A percentile compares a stretch with the other conserved stretches of the same genome.
Evolutionary conservation across 306 rosid genomes (phyloP).

Genomic region (Trichosanthes truncata): DNA sequence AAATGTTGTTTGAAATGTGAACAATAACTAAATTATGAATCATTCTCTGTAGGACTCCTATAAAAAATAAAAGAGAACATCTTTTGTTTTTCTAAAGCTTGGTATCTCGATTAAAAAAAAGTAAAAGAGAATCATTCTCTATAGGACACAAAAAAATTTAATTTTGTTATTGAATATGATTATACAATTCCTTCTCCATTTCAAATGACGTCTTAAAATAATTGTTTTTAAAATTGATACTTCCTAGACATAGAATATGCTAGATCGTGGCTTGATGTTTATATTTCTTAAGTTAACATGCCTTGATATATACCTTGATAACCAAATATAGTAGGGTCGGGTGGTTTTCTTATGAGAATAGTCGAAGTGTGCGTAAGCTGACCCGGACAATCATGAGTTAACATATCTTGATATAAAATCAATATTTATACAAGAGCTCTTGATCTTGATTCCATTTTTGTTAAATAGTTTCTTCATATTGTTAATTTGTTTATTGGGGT

Average conservation of each 20-base stretch:
- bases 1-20: background rate
- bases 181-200: background rate
- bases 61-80: background rate
- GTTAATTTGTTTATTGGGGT: background rate
- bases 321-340: no score
- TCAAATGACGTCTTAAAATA: background rate
- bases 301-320: background rate
- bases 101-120: no score
- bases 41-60: background rate
- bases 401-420: background rate
- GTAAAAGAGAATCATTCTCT: background rate
- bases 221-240: background rate
- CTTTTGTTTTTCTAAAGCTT: no score
- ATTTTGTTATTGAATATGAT: background rate
- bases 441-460: background rate
- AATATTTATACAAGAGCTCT: background rate
- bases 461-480: background rate
- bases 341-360: no score
- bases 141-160: background rate
- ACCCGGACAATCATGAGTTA: no score
- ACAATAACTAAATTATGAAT: background rate
- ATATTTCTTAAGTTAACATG: background rate
- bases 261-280: background rate
- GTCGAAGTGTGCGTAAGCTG: no score
- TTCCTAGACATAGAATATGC: background rate